A percentile compares a stretch with the other conserved stretches of the same genome.
Conservation (phyloP, 2,329 filamentous ascomycete genomes). For the Penicillium fuscoglaucum region DNA sequence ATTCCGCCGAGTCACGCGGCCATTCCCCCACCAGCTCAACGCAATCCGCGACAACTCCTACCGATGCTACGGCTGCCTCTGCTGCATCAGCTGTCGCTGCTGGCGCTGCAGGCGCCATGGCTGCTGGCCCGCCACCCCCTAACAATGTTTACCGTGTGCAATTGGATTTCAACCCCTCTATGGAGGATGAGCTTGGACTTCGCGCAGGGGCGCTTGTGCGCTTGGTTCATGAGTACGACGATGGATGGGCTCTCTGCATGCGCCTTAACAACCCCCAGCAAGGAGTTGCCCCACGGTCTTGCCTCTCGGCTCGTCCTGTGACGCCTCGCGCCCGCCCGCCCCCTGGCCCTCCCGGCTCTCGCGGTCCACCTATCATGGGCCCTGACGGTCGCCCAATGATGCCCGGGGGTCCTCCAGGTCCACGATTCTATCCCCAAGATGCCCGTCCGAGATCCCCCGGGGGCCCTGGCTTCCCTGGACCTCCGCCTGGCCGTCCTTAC, state of each 20-base stretch:
- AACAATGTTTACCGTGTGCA: slow-evolving; percentile 86
- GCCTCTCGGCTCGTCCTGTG: slow-evolving; percentile 85
- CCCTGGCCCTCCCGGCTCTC: slow-evolving; percentile 36
- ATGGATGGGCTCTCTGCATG: slow-evolving; percentile 95
- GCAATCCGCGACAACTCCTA: slow-evolving; percentile 27
- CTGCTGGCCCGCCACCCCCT: slow-evolving; percentile 44
- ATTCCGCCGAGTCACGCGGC: slow-evolving; percentile 23
- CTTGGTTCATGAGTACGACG: slow-evolving; percentile 92
- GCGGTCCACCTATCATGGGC: slow-evolving; percentile 37
- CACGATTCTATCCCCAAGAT: slow-evolving; percentile 37
- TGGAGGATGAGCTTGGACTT: slow-evolving; percentile 88
- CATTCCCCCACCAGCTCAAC: slow-evolving; percentile 25
- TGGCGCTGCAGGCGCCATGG: slow-evolving; percentile 15
- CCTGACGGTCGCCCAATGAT: slow-evolving; percentile 35
- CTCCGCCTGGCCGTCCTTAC: slow-evolving; percentile 28
- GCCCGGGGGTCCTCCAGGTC: slow-evolving; percentile 32
- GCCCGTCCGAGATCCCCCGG: slow-evolving; percentile 49
- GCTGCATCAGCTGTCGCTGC: slow-evolving; percentile 14
- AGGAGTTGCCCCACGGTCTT: slow-evolving; percentile 91
- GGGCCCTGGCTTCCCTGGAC: slow-evolving; percentile 31
- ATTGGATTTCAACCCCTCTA: slow-evolving; percentile 87
- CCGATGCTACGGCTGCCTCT: slow-evolving; percentile 20
- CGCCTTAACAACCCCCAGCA: slow-evolving; percentile 87
- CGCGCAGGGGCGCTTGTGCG: slow-evolving; percentile 80
- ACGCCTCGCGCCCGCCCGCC: slow-evolving; percentile 68